Base-by-base conservation (phyloP, 106 monocot genomes). In the Iris macrosiphon region DNA sequence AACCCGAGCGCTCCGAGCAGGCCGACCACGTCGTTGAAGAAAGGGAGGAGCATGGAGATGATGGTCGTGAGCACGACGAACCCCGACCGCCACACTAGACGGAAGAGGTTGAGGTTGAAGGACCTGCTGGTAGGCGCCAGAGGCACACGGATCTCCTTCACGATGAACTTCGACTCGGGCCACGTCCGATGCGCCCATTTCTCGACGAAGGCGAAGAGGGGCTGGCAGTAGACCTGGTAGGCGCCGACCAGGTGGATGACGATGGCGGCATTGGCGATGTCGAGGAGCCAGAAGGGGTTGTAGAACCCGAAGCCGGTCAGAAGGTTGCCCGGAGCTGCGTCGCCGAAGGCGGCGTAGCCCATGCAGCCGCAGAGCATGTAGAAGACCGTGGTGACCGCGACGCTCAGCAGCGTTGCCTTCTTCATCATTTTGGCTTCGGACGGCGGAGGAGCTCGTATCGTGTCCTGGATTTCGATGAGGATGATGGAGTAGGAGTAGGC, bases 401-500 rank as follows among this genome's bases (percentile, higher is more conserved):
- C 74, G 58, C 87, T 78, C 0, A 87, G 4, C 14, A 72, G 46
- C 5, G 81, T 72, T 8, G 81, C 87, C 31, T 68, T 81, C 54
- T 72, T 81, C 87, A 87, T 81, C 52, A 75, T 75, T 52, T 77
- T 77, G 0, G 71, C 43, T 53, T 84, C 84, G 10, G 84, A 68
- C 3, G 78, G 75, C 23, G 75, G 76, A 12, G 80, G 72, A 1
- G 80, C 64, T 32, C 54, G 76, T 12, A 85, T 45, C 15, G 85
- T 85, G 56, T 85, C 80, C 84, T 84, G 59, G 46, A 93, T 93
- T 53, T 93, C 93, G 28, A 93, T 93, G 64, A 93, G 87, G 65
- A 93, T 78, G 47, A 88, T 75, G 24, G 93, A 88, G 75, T 75
- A 93, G 40, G 93, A 93, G 72, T 93, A 93, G 17, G 93, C 93